A percentile compares a stretch with the other conserved stretches of the same genome.
Conservation (phyloP, 129 eudicot species). For the Arctium minus region DNA sequence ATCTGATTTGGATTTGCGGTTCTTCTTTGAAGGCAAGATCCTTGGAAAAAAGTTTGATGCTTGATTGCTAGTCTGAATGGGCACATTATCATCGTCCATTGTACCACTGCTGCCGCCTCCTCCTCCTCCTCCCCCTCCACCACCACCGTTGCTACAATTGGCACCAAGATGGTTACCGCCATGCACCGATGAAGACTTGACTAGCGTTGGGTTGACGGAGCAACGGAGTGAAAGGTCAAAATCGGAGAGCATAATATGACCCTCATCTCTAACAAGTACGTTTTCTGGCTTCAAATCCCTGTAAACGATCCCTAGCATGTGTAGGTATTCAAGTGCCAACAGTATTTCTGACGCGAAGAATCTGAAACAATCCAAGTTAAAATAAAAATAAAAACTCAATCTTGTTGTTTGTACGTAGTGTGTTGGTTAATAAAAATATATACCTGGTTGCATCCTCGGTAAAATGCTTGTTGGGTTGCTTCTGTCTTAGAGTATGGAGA, state of each 20-base stretch:
- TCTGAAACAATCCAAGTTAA: conserved; percentile 25
- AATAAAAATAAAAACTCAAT: not conserved
- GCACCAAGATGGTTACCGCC: conserved; percentile 14
- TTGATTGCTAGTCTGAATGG: conserved; percentile 35
- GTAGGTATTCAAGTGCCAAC: conserved; percentile 72
- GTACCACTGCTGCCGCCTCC: conserved; percentile 21
- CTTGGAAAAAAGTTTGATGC: conserved; percentile 60
- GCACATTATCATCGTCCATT: conserved; percentile 41
- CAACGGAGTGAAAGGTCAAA: conserved; percentile 73
- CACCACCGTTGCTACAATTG: not conserved
- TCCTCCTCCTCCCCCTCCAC: conserved; percentile 24
- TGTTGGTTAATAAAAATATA: not conserved
- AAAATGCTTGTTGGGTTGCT: conserved; percentile 68
- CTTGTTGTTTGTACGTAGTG: not conserved
- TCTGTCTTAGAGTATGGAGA: conserved; percentile 76
- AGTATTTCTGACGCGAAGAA: conserved; percentile 71
- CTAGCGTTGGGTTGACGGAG: conserved; percentile 58
- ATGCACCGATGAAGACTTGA: conserved; percentile 55
- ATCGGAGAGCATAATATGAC: conserved; percentile 80
- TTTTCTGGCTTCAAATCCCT: conserved; percentile 77
- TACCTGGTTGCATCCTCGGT: conserved; percentile 76
- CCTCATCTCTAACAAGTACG: conserved; percentile 65
- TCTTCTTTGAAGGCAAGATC: conserved; percentile 58
- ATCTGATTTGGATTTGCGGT: conserved; percentile 69
- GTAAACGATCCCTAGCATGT: conserved; percentile 74